Evolutionary conservation across 2,329 filamentous ascomycete species (phyloP).

Genomic region (Thermothelomyces thermophilus): DNA sequence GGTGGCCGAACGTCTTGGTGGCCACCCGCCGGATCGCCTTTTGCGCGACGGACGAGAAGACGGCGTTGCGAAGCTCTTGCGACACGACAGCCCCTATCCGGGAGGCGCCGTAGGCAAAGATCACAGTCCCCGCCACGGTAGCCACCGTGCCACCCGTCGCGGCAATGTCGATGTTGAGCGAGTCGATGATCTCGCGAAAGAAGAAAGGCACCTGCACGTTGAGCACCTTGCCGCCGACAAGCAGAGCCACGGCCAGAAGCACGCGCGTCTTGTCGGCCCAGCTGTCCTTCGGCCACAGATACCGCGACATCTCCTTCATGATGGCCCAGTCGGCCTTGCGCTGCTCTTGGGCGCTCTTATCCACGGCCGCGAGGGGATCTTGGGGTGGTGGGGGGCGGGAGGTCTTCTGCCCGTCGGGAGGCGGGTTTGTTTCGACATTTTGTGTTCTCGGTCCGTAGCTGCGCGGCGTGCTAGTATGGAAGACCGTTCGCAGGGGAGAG

Average conservation of each 20-base stretch:
- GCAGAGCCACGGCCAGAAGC: conserved; percentile 70
- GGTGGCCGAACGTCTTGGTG: conserved; percentile 83
- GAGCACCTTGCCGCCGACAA: conserved; percentile 86
- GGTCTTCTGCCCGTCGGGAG: neutral
- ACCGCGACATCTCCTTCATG: conserved; percentile 94
- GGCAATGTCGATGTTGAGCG: conserved; percentile 94
- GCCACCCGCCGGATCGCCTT: conserved; percentile 92
- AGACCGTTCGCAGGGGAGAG: conserved; percentile 13
- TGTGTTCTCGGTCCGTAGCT: conserved; percentile 5
- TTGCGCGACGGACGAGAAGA: conserved; percentile 94
- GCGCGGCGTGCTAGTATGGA: conserved; percentile 18
- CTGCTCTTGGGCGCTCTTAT: conserved; percentile 75
- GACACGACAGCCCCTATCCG: conserved; percentile 84
- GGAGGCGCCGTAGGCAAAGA: conserved; percentile 84
- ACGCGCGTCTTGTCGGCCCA: conserved; percentile 79
- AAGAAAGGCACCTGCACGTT: conserved; percentile 99
- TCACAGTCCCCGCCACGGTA: conserved; percentile 85
- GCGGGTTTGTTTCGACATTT: conserved; percentile 1
- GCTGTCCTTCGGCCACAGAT: conserved; percentile 91
- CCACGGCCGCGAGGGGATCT: conserved; percentile 35
- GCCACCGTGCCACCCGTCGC: conserved; percentile 80
- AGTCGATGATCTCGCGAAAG: conserved; percentile 96
- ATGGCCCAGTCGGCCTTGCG: conserved; percentile 97
- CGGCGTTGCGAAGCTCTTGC: conserved; percentile 88
- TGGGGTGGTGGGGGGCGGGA: conserved; percentile 6